A percentile compares a stretch with the other conserved stretches of the same genome.
These are phyloP conservation scores for Fomitopsis palustris DNA, from an alignment of 1,284 basidiomycete genomes.

Conservation along the genomic window DNA sequence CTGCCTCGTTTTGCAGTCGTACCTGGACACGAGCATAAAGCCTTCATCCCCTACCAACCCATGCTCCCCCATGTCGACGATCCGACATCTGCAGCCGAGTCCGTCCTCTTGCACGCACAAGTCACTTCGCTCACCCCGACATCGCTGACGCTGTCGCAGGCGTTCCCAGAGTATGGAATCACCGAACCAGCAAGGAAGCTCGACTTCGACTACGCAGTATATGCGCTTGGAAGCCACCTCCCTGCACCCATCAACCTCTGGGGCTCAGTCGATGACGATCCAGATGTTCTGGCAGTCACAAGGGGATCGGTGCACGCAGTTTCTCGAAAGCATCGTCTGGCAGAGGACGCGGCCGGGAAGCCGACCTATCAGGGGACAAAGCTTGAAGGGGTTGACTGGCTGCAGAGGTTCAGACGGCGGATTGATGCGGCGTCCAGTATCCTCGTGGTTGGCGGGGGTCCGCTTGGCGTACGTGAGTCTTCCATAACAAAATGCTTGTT, in stretches of 20 bases:
- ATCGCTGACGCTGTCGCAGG: slow-evolving; percentile 42
- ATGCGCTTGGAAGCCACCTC: slow-evolving; percentile 55
- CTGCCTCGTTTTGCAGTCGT: slow-evolving; percentile 63
- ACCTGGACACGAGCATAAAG: slow-evolving; percentile 70
- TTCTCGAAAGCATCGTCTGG: background rate
- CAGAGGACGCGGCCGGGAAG: background rate
- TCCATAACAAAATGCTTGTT: background rate
- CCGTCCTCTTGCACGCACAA: slow-evolving; percentile 41
- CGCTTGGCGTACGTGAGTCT: slow-evolving; percentile 57
- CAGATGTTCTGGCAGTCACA: slow-evolving; percentile 3
- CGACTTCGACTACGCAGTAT: slow-evolving; percentile 52
- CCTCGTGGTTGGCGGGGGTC: slow-evolving; percentile 59
- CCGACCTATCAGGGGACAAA: slow-evolving; percentile 36
- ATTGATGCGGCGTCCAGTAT: slow-evolving; percentile 43
- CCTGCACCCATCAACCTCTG: slow-evolving; percentile 57
- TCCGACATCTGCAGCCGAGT: slow-evolving; percentile 2
- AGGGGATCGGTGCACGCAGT: slow-evolving; percentile 1
- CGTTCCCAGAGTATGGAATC: slow-evolving; percentile 45
- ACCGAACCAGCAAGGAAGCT: slow-evolving; percentile 21
- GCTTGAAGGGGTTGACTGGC: slow-evolving; percentile 43
- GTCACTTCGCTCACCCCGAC: slow-evolving; percentile 42
- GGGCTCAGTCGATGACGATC: slow-evolving; percentile 27
- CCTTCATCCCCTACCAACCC: slow-evolving; percentile 63
- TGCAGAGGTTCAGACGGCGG: slow-evolving; percentile 41
- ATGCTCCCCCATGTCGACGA: slow-evolving; percentile 29